phyloP scores from a whole-genome alignment of 331 rosid genomes.

The Stylosanthes scabra region DNA sequence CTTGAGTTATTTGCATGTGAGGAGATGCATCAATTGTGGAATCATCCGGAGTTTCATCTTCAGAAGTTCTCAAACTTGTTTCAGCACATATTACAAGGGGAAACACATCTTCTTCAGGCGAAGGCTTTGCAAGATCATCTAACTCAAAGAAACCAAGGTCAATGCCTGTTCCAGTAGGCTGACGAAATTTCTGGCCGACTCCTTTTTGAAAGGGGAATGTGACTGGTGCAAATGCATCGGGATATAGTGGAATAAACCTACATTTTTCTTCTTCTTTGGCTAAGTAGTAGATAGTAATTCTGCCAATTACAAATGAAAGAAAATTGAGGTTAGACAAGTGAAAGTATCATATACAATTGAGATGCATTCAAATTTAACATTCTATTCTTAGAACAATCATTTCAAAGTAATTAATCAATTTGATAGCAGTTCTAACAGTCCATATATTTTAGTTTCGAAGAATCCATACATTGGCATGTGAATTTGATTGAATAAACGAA shows the following conservation, averaged over 20 bases:
- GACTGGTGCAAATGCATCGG: conserved; percentile 71
- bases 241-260: conserved; percentile 70
- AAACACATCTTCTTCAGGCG: conserved; percentile 73
- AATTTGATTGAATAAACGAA: neutral
- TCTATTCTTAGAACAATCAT: neutral
- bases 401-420: neutral
- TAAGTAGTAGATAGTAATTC: conserved; percentile 80
- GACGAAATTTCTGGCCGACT: conserved; percentile 71
- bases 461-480: conserved; percentile 3
- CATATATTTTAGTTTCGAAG: neutral
- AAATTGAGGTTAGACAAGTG: conserved; percentile 24
- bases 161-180: conserved; percentile 91
- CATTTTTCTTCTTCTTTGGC: conserved; percentile 87
- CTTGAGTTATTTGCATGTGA: conserved; percentile 90
- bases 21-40: conserved; percentile 49
- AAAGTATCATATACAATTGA: neutral
- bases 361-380: conserved; percentile 4
- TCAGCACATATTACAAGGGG: conserved; percentile 92
- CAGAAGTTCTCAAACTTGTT: conserved; percentile 49
- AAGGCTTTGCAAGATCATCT: conserved; percentile 82
- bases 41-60: conserved; percentile 44
- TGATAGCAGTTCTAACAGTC: neutral
- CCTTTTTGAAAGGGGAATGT: conserved; percentile 74
- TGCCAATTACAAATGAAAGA: conserved; percentile 46
- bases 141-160: conserved; percentile 87